Conservation (phyloP, 208 protist species). For the Strigomonas culicis region DNA sequence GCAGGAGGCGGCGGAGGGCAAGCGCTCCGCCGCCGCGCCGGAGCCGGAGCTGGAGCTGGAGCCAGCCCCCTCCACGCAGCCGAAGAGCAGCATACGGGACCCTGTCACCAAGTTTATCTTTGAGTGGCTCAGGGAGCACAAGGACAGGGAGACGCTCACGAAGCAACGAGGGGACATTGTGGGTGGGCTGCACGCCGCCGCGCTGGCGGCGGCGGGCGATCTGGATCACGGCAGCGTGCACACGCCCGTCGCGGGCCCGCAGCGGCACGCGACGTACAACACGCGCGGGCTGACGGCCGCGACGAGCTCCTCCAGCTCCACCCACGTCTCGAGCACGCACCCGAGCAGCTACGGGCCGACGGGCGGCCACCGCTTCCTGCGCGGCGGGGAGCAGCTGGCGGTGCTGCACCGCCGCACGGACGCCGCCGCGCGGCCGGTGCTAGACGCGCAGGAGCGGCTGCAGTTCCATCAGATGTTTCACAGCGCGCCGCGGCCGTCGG, state of each 20-base stretch:
- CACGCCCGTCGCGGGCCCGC: no score
- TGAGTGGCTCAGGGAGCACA: slow-evolving; percentile 67
- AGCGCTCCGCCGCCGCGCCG: neutral
- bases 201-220: slow-evolving; percentile 4
- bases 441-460: neutral
- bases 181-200: slow-evolving; percentile 16
- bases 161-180: slow-evolving; percentile 15
- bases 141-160: slow-evolving; percentile 15
- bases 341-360: slow-evolving; percentile 33
- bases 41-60: neutral
- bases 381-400: slow-evolving; percentile 4
- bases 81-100: slow-evolving; percentile 31
- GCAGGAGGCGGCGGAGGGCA: neutral
- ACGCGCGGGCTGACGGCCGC: neutral
- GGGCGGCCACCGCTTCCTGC: slow-evolving; percentile 33
- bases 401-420: neutral
- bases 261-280: no score
- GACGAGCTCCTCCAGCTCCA: slow-evolving; percentile 16
- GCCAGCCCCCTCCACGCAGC: neutral
- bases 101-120: slow-evolving; percentile 70
- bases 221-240: neutral
- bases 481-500: neutral
- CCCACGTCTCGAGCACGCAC: slow-evolving; percentile 40
- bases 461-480: neutral
- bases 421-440: neutral